These are phyloP conservation scores for Eutypa lata DNA, from an alignment of 2,329 filamentous ascomycete genomes.

Conservation along the genomic window DNA sequence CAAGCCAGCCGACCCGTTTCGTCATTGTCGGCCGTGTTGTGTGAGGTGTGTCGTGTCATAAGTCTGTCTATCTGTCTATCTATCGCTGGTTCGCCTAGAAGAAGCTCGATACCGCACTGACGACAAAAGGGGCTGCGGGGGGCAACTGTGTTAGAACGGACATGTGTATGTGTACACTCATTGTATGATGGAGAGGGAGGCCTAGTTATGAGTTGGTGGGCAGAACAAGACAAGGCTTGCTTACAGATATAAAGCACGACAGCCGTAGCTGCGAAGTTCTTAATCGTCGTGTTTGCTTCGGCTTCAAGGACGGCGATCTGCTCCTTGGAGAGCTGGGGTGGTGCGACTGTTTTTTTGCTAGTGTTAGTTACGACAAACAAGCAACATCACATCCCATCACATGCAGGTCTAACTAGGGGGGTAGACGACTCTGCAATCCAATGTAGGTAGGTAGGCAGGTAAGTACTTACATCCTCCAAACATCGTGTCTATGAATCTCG, in stretches of 20 bases:
- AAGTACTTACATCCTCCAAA: constrained; percentile 23
- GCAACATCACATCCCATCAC: background rate
- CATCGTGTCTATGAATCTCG: constrained; percentile 12
- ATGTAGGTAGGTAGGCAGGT: too few species aligned
- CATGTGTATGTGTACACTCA: background rate
- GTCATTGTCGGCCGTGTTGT: too few species aligned
- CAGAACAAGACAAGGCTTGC: constrained; percentile 22
- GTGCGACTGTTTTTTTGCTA: constrained; percentile 19
- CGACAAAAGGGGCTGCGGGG: constrained; percentile 53
- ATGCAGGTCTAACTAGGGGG: too few species aligned
- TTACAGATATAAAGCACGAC: constrained; percentile 74
- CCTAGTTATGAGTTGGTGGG: too few species aligned
- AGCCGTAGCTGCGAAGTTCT: constrained; percentile 63
- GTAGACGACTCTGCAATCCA: too few species aligned
- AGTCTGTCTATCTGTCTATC: too few species aligned
- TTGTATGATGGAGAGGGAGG: too few species aligned
- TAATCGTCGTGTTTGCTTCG: constrained; percentile 64
- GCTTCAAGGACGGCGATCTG: constrained; percentile 69
- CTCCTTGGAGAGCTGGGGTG: constrained; percentile 66
- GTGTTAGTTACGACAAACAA: background rate
- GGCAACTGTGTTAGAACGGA: background rate
- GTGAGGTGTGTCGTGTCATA: too few species aligned
- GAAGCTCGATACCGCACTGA: constrained; percentile 47
- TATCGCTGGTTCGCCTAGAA: constrained; percentile 18
- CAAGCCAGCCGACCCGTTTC: too few species aligned